phyloP scores from a whole-genome alignment of 352 stramenopile species.

The Pythium pyrilobum region DNA sequence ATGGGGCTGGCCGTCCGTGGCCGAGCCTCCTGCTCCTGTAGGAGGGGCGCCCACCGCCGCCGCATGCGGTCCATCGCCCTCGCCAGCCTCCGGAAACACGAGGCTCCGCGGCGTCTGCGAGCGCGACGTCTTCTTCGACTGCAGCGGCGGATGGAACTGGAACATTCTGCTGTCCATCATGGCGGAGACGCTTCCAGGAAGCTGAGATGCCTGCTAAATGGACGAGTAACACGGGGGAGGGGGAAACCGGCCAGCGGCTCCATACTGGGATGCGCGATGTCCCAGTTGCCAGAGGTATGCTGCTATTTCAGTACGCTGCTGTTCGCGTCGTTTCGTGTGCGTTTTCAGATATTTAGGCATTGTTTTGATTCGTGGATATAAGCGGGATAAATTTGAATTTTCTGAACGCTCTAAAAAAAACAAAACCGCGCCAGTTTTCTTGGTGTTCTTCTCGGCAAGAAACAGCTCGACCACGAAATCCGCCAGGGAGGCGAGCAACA shows the following conservation, averaged over 20 bases:
- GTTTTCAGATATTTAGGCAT: constrained; percentile 1
- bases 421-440: constrained; percentile 9
- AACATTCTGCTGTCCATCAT: constrained; percentile 22
- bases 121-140: constrained; percentile 20
- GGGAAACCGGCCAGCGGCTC: too few relatives aligned
- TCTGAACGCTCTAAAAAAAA: neutral
- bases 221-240: too few relatives aligned
- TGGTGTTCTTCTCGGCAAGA: too few relatives aligned
- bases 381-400: constrained; percentile 3
- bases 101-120: constrained; percentile 33
- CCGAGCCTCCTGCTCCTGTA: neutral
- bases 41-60: neutral
- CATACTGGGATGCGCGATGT: too few relatives aligned
- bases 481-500: constrained; percentile 1
- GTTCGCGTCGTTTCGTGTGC: constrained; percentile 8
- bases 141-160: constrained; percentile 29
- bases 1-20: neutral
- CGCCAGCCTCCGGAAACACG: constrained; percentile 28
- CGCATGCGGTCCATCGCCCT: neutral
- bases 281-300: too few relatives aligned
- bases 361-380: neutral
- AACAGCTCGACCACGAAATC: too few relatives aligned
- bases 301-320: too few relatives aligned
- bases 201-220: too few relatives aligned
- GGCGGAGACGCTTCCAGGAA: too few relatives aligned